A percentile compares a stretch with the other conserved stretches of the same genome.
These are phyloP conservation scores for Pinus albicaulis DNA, from an alignment of 75 land plant genomes.

Conservation along the genomic window DNA sequence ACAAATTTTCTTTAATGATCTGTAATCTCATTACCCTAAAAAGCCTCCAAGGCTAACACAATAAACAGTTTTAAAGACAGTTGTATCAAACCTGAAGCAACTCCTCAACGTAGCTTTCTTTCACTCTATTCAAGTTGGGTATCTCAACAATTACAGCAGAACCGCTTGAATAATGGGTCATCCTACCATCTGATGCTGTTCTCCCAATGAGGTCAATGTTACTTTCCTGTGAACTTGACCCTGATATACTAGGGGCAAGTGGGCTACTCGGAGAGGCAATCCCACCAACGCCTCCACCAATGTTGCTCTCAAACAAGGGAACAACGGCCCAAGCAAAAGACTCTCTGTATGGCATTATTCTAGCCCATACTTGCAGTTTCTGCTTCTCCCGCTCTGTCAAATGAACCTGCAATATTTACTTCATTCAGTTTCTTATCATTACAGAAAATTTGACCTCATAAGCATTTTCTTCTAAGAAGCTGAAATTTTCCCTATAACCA, in stretches of 20 bases:
- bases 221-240: slow-evolving; percentile 62
- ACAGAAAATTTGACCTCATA: neutral
- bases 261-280: slow-evolving; percentile 92
- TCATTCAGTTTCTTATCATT: slow-evolving; percentile 3
- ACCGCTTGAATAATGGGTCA: slow-evolving; percentile 48
- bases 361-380: slow-evolving; percentile 96
- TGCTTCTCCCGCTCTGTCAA: slow-evolving; percentile 90
- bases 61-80: neutral
- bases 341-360: slow-evolving; percentile 94
- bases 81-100: slow-evolving; percentile 68
- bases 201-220: slow-evolving; percentile 54
- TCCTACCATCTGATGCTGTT: slow-evolving; percentile 46
- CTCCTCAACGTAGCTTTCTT: slow-evolving; percentile 93
- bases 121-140: slow-evolving; percentile 91
- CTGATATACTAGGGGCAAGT: slow-evolving; percentile 62
- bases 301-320: slow-evolving; percentile 80
- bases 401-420: slow-evolving; percentile 55
- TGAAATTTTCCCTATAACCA: neutral
- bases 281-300: slow-evolving; percentile 62
- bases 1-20: neutral
- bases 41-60: neutral
- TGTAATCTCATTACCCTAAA: slow-evolving; percentile 3
- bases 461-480: neutral
- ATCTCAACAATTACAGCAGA: slow-evolving; percentile 84
- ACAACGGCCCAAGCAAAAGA: slow-evolving; percentile 97